These are phyloP conservation scores for Talaromyces marneffei DNA, from an alignment of 2,329 filamentous ascomycete genomes.

Conservation along the genomic window DNA sequence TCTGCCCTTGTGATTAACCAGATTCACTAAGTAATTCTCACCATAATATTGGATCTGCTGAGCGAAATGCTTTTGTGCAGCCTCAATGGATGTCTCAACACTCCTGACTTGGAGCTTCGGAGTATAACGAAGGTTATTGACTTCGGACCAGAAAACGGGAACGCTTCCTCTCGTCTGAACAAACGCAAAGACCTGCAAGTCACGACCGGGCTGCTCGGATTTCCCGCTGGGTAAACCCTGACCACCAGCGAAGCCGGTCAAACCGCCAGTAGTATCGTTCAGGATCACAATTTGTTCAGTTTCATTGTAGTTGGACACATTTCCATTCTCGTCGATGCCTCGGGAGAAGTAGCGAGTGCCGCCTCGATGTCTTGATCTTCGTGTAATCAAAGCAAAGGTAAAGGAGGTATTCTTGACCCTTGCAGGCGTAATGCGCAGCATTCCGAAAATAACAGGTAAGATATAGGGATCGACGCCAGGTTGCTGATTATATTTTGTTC, in stretches of 20 bases:
- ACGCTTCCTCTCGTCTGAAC: conserved; percentile 96
- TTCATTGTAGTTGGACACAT: conserved; percentile 99
- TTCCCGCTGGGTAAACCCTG: conserved; percentile 70
- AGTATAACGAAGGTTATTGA: conserved; percentile 87
- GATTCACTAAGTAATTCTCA: conserved; percentile 93
- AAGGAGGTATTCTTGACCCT: conserved; percentile 77
- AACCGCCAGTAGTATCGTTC: conserved; percentile 69
- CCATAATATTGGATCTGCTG: conserved; percentile 92
- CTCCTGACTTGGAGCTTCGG: conserved; percentile 84
- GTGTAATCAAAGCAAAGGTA: conserved; percentile 80
- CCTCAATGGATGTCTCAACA: conserved; percentile 70
- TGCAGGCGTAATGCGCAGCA: conserved; percentile 84
- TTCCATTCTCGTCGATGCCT: conserved; percentile 84
- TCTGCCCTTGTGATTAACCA: conserved; percentile 93
- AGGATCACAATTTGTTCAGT: conserved; percentile 88
- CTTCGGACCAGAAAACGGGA: conserved; percentile 91
- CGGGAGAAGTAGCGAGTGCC: conserved; percentile 94
- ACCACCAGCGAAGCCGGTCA: conserved; percentile 75
- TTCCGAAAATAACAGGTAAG: conserved; percentile 90
- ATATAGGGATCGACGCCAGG: conserved; percentile 83
- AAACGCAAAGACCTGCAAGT: conserved; percentile 86
- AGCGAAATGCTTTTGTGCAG: conserved; percentile 80
- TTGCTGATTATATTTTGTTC: conserved; percentile 52
- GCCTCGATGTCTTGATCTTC: conserved; percentile 78
- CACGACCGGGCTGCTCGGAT: conserved; percentile 56